Base-by-base conservation (phyloP, 2,329 filamentous ascomycete species). In the Colletotrichum lini region DNA sequence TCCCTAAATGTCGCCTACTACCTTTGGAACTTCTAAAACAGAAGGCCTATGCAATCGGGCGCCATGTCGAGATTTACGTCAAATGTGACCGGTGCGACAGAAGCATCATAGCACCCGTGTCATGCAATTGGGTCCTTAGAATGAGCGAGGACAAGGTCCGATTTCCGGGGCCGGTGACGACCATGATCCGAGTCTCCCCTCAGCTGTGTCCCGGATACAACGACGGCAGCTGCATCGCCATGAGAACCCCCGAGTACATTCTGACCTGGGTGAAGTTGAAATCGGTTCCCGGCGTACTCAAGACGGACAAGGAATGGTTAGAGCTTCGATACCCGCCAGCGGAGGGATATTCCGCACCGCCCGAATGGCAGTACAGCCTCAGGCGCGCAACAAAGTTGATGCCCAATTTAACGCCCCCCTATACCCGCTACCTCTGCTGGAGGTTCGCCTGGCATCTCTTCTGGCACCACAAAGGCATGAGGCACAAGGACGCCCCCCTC, bases 401-500 rank as follows among this genome's bases (percentile, higher is more conserved):
- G 13, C 4, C 23, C 23, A 5, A 1, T 12, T 35, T 63, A 16
- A 63, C 16, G 16, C 38, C 23, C 6, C 38, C 60, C 21, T 63
- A 44, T n/a, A 3, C 18, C 23, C 49, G 18, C 16, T 63, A 63
- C 23, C 13, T 63, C 15, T 4, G 21, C 60, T 63, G 60, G 60
- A 49, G 60, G 18, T 63, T 52, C 4, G 49, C 60, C 5, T 63
- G 60, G 60, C 49, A 54, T 53, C 50, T 63, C 35, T 63, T 63
- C 49, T 63, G 47, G 38, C 21, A 44, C 21, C 35, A 44, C 35
- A 30, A 13, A 40, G 47, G 60, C 23, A 35, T 62, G 45, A n/a
- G 60, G 23, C 50, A 53, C 18, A 21, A 53, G 21, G 16, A 15
- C 60, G 60, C 50, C n/a, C 49, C 49, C 12, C 60, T 63, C 38